Conservation (phyloP, 495 filamentous ascomycete genomes). For the Trichoderma orchidacearum region DNA sequence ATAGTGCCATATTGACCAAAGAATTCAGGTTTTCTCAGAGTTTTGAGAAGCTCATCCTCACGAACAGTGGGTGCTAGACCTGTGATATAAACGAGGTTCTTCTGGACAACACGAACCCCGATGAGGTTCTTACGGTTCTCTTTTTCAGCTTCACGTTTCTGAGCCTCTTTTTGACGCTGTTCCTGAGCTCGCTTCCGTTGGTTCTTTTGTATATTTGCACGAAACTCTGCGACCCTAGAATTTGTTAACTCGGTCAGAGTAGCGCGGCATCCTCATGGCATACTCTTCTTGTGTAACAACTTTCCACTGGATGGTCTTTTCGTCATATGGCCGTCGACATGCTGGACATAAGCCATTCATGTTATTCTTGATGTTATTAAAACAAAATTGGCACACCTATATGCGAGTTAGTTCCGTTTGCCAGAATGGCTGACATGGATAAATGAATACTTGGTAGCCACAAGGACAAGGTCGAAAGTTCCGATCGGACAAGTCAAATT, state of each 20-base stretch:
- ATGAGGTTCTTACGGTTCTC: constrained; percentile 89
- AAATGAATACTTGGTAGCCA: constrained; percentile 74
- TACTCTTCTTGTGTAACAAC: constrained; percentile 89
- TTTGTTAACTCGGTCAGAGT: constrained; percentile 11
- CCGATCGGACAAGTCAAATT: constrained; percentile 92
- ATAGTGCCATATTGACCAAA: constrained; percentile 99
- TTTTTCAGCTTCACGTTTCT: constrained; percentile 90
- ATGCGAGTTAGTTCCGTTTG: not conserved
- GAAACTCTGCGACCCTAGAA: constrained; percentile 45
- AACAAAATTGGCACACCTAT: constrained; percentile 98
- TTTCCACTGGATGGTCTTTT: constrained; percentile 93
- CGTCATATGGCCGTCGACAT: constrained; percentile 87
- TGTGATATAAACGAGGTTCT: constrained; percentile 97
- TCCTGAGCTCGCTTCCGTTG: constrained; percentile 76
- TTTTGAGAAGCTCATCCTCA: constrained; percentile 81
- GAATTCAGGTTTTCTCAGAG: constrained; percentile 75
- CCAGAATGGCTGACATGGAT: constrained; percentile 4
- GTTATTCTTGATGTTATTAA: constrained; percentile 93
- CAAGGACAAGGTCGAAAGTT: constrained; percentile 97
- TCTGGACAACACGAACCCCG: constrained; percentile 89
- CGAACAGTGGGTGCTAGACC: constrained; percentile 81
- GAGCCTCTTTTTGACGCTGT: constrained; percentile 82
- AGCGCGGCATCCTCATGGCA: constrained; percentile 12
- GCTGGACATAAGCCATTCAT: constrained; percentile 94
- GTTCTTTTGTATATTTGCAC: constrained; percentile 78